phyloP scores from a whole-genome alignment of 202 grass and related monocot species.

The Setaria viridis region DNA sequence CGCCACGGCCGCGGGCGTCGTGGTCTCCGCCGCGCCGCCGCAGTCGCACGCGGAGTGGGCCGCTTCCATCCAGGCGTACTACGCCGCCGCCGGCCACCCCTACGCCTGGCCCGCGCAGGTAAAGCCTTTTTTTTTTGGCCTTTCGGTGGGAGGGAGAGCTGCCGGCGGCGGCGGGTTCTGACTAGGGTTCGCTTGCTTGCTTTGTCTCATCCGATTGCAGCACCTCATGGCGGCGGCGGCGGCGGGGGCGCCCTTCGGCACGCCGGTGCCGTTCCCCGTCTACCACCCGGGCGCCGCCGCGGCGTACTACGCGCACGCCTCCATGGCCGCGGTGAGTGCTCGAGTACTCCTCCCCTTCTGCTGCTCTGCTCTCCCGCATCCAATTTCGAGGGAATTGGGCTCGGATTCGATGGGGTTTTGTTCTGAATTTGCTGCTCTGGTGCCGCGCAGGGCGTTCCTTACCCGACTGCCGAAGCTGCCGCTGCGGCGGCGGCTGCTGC shows the following conservation, averaged over 20 bases:
- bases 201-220: conserved; percentile 35
- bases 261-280: conserved; percentile 74
- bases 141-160: not conserved
- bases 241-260: conserved; percentile 61
- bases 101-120: conserved; percentile 91
- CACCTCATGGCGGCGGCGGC: conserved; percentile 79
- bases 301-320: conserved; percentile 87
- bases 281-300: conserved; percentile 71
- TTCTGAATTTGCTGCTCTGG: conserved; percentile 28
- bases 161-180: conserved; percentile 18
- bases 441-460: conserved; percentile 64
- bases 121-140: not conserved
- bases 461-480: conserved; percentile 65
- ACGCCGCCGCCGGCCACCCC: conserved; percentile 60
- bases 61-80: conserved; percentile 69
- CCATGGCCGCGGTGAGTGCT: conserved; percentile 73
- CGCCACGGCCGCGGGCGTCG: not conserved
- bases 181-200: conserved; percentile 42
- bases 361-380: not conserved
- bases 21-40: not conserved
- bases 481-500: not conserved
- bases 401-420: conserved; percentile 31
- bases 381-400: conserved; percentile 14
- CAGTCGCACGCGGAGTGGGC: conserved; percentile 65
- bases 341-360: not conserved